Base-by-base conservation (phyloP, 306 rosid genomes). In the Benincasa hispida region DNA sequence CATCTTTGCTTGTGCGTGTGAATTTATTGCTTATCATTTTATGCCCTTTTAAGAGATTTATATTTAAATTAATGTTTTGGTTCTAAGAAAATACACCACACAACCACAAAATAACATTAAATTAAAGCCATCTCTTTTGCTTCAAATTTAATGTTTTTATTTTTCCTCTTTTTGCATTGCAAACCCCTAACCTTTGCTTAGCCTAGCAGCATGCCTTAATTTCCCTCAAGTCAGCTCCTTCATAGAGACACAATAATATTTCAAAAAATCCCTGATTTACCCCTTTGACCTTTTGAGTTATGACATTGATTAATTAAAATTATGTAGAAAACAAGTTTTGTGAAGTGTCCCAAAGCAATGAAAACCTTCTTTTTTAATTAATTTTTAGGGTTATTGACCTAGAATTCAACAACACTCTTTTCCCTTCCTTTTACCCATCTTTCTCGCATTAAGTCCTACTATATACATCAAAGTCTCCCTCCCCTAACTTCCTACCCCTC, bases 401-500 rank as follows among this genome's bases (percentile, higher is more conserved):
- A 41, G 61, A 80, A 81, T 86, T 81, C 74, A 78, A 82, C 67
- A 65, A 65, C 76, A 91, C 93, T 88, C 93, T 84, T 89, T 48
- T 81, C 82, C 27, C 55, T 50, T 76, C 77, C 80, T 81, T 91
- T 87, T 80, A 3, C 61, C 95, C 90, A 80, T 78, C 65, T 82
- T 91, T 84, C 87, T 80, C 88, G 98, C 91, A 91, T 82, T 90
- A 90, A 30, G 22, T 81, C 83, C 81, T 79, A 80, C 76, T 85
- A 85, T 89, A 87, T 89, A 87, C 86, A 80, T 83, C 59, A 61
- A 56, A 45, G 75, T 81, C 83, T 45, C 63, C 86, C 82, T 39
- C 35, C 76, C 66, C 54, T 85, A 81, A 80, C 74, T 79, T 69
- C 48, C 42, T 72, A 76, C 51, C 63, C 63, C 32, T 19, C 22